Evolutionary conservation across 2,329 filamentous ascomycete species (phyloP).

Genomic region (Meredithiella fracta): DNA sequence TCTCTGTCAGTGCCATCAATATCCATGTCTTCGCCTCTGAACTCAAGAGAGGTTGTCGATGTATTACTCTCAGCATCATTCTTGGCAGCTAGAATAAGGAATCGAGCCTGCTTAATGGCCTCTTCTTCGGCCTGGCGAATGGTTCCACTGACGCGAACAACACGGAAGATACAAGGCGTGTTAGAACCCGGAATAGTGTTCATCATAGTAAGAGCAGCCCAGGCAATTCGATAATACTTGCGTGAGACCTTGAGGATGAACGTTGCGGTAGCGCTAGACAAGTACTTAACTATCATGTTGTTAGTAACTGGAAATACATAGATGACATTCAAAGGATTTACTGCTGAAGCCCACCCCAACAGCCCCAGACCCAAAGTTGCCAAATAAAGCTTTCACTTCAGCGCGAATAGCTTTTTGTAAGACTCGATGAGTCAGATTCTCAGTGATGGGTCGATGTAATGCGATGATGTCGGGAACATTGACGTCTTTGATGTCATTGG

Average conservation of each 20-base stretch:
- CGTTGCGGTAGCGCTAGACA: conserved; percentile 81
- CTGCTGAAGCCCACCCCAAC: conserved; percentile 52
- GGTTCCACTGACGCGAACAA: conserved; percentile 78
- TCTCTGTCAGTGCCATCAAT: conserved; percentile 18
- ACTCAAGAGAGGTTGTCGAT: neutral
- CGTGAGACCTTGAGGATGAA: conserved; percentile 77
- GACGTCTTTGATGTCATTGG: conserved; percentile 20
- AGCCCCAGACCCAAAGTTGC: conserved; percentile 73
- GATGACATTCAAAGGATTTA: conserved; percentile 21
- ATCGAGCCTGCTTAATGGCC: conserved; percentile 60
- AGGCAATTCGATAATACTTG: conserved; percentile 70
- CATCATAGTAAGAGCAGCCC: conserved; percentile 76
- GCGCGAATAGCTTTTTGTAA: conserved; percentile 55
- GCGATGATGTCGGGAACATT: conserved; percentile 45
- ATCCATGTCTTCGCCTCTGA: conserved; percentile 7
- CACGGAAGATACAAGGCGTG: conserved; percentile 60
- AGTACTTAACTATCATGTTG: conserved; percentile 61
- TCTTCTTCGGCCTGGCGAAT: conserved; percentile 87
- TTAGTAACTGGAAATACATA: conserved; percentile 1
- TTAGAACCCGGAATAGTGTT: conserved; percentile 45
- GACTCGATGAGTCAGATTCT: conserved; percentile 47
- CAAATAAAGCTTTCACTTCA: conserved; percentile 58
- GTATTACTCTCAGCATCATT: conserved; percentile 23
- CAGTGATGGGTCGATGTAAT: conserved; percentile 64
- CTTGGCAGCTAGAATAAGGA: conserved; percentile 51